phyloP scores from a whole-genome alignment of 306 rosid species.

The Rosa rugosa region DNA sequence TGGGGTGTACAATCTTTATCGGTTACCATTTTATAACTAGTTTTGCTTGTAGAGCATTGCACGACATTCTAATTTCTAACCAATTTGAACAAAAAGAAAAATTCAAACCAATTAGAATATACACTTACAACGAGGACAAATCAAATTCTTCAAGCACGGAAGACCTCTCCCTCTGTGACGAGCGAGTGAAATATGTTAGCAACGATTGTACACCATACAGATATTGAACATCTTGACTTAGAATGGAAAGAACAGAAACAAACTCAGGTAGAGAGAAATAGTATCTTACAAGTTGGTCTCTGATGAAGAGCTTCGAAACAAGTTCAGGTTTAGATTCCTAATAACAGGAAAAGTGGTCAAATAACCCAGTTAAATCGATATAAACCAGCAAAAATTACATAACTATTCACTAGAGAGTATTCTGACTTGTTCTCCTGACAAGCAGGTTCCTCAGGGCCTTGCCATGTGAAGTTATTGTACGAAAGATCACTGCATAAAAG shows the following conservation, averaged over 20 bases:
- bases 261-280: slow-evolving; percentile 18
- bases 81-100: not conserved
- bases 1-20: not conserved
- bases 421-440: slow-evolving; percentile 62
- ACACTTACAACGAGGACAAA: slow-evolving; percentile 74
- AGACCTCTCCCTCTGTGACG: slow-evolving; percentile 45
- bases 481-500: slow-evolving; percentile 77
- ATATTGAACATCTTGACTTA: not conserved
- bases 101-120: not conserved
- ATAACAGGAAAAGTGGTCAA: slow-evolving; percentile 23
- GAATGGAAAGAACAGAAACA: not conserved
- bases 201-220: not conserved
- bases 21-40: not conserved
- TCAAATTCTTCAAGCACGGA: slow-evolving; percentile 55
- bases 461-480: slow-evolving; percentile 77
- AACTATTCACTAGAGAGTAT: slow-evolving; percentile 20
- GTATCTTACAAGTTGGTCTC: slow-evolving; percentile 50
- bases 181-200: slow-evolving; percentile 16
- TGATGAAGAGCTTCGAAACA: slow-evolving; percentile 59
- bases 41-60: not conserved
- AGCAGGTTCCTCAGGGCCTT: slow-evolving; percentile 53
- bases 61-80: not conserved
- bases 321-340: slow-evolving; percentile 77
- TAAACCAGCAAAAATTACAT: not conserved
- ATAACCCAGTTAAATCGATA: slow-evolving; percentile 12